Conservation (phyloP, 768 basidiomycete species). For the Termitomyces sp. region DNA sequence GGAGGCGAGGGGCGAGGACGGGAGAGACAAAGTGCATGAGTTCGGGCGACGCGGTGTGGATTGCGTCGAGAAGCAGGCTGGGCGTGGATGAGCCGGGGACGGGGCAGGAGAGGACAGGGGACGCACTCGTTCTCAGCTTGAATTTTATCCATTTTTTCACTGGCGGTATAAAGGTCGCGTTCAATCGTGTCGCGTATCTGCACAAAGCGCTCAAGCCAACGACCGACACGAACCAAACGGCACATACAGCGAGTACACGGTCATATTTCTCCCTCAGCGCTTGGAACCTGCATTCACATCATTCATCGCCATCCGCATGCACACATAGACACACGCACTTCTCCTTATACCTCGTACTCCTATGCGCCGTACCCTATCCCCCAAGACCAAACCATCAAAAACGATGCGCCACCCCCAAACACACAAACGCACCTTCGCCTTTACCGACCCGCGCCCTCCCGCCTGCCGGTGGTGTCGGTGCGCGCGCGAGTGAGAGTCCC, state of each 20-base stretch:
- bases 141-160: slow-evolving; percentile 35
- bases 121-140: slow-evolving; percentile 48
- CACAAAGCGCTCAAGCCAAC: too few species aligned
- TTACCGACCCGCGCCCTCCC: neutral
- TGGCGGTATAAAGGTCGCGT: slow-evolving; percentile 34
- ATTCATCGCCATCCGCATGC: too few species aligned
- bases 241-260: slow-evolving; percentile 33
- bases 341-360: slow-evolving; percentile 8
- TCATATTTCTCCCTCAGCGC: slow-evolving; percentile 41
- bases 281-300: slow-evolving; percentile 32
- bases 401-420: too few species aligned
- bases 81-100: neutral
- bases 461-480: neutral
- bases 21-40: slow-evolving; percentile 11
- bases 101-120: too few species aligned
- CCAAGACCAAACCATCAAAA: too few species aligned
- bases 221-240: neutral
- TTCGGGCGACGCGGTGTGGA: slow-evolving; percentile 15
- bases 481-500: neutral
- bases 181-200: slow-evolving; percentile 33
- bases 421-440: slow-evolving; percentile 2
- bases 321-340: neutral
- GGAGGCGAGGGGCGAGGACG: neutral
- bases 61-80: slow-evolving; percentile 34
- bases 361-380: slow-evolving; percentile 1